A percentile compares a stretch with the other conserved stretches of the same genome.
Conservation (phyloP, 768 basidiomycete species). For the Leccinum barrowsii region DNA sequence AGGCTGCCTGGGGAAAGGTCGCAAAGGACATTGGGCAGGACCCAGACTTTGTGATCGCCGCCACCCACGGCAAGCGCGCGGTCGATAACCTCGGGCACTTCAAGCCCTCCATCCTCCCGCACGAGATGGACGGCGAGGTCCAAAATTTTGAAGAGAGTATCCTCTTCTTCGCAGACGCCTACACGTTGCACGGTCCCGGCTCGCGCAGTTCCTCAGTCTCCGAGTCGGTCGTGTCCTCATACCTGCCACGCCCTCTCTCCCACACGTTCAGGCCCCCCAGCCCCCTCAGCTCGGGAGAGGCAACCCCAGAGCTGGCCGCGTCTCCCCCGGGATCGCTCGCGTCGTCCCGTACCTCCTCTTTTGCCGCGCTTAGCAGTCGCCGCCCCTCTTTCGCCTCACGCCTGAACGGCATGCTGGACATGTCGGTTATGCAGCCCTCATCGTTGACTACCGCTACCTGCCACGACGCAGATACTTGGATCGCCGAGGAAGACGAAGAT, state of each 20-base stretch:
- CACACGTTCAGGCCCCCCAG: background rate
- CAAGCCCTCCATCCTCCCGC: constrained; percentile 50
- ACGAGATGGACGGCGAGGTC: constrained; percentile 58
- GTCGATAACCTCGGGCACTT: constrained; percentile 67
- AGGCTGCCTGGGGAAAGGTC: constrained; percentile 73
- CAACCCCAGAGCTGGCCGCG: constrained; percentile 40
- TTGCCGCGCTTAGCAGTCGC: constrained; percentile 32
- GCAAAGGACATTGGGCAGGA: constrained; percentile 67
- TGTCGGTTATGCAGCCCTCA: constrained; percentile 25
- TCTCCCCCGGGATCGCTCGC: constrained; percentile 39
- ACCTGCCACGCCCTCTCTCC: background rate
- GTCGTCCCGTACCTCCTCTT: constrained; percentile 43
- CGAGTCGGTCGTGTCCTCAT: background rate
- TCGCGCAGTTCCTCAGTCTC: constrained; percentile 24
- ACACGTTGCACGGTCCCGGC: constrained; percentile 40
- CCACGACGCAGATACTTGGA: constrained; percentile 23
- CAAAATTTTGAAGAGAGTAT: constrained; percentile 62
- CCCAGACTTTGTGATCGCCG: constrained; percentile 62
- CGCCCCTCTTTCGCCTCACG: constrained; percentile 47
- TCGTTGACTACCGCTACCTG: background rate
- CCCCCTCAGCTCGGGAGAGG: constrained; percentile 31
- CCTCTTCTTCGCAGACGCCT: constrained; percentile 64
- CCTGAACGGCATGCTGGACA: constrained; percentile 38
- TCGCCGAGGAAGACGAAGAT: constrained; percentile 36
- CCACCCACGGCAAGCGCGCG: constrained; percentile 77